phyloP scores from a whole-genome alignment of 2,329 filamentous ascomycete genomes.

The Fusarium albidum region DNA sequence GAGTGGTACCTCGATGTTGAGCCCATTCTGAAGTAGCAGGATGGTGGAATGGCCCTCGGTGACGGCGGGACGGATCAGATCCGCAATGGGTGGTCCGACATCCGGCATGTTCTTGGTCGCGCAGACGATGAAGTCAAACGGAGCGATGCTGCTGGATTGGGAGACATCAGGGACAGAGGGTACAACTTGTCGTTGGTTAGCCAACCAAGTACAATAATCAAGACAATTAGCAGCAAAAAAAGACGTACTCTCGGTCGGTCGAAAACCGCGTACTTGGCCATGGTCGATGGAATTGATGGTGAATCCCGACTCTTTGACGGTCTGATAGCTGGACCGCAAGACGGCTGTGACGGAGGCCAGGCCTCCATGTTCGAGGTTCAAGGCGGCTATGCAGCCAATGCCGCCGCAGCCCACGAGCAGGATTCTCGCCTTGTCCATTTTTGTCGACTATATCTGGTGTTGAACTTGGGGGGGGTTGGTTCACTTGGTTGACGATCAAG shows the following conservation, averaged over 20 bases:
- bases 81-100: conserved; percentile 24
- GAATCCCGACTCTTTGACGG: conserved; percentile 34
- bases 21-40: conserved; percentile 38
- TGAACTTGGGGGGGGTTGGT: background rate
- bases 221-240: too few relatives aligned
- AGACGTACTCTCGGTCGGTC: conserved; percentile 32
- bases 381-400: conserved; percentile 35
- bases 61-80: conserved; percentile 35
- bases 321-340: conserved; percentile 36
- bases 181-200: conserved; percentile 29
- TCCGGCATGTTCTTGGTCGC: conserved; percentile 38
- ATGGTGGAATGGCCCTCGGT: conserved; percentile 29
- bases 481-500: too few relatives aligned
- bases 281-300: conserved; percentile 38
- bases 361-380: conserved; percentile 35
- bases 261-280: conserved; percentile 28
- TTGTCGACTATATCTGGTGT: background rate
- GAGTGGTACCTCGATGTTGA: conserved; percentile 37
- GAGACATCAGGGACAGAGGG: conserved; percentile 30
- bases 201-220: background rate
- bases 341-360: conserved; percentile 36
- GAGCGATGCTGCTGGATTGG: conserved; percentile 10
- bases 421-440: conserved; percentile 28
- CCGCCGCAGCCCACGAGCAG: conserved; percentile 37
- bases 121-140: conserved; percentile 38